Evolutionary conservation across 768 basidiomycete species (phyloP), one percentile per base, ranked within the genome.

Genomic region (Kwoniella sp.): DNA sequence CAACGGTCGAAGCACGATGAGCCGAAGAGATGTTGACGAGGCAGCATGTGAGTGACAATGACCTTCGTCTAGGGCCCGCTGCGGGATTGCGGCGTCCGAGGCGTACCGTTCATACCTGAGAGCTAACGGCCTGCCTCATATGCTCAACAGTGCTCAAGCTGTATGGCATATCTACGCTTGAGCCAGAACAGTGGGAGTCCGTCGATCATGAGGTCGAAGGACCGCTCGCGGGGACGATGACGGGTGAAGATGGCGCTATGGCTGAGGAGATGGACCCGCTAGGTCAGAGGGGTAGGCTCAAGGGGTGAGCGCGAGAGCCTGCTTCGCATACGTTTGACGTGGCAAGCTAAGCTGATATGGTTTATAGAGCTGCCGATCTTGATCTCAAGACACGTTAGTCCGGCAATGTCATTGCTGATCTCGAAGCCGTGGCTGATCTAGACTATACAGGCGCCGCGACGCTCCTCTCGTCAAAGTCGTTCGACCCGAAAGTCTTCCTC

Each of bases 401-500:
- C 34, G 17, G 33, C 29, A 10, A 15, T 38, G 25, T 31, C 40
- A 23, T 45, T 36, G 14, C 31, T 17, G 28, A 46, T 29, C 32
- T 26, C 22, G n/a, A 17, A 15, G 7, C 22, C 37, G 7, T 8
- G 23, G 17, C 17, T 32, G 31, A 7, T 34, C 32, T n/a, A 7
- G 19, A 37, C n/a, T 20, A 17, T 20, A n/a, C 37, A 89, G 88
- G 87, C 78, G 82, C 88, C 5, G 78, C 88, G 9, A 84, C 91
- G 51, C 78, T 89, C 32, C 83, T 96, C 14, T 84, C 84, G 3
- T 93, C 90, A 28, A 99, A 98, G 70, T 83, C 88, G 2, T 99
- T 99, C 77, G 89, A 96, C 69, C 90, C 95, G 6, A 96, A 93
- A 71, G 82, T 83, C 1, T 99, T 95, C 74, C 79, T 99, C 12